Percentiles rank a stretch among this genome's conserved stretches.
These are phyloP conservation scores for Scedosporium minutisporum DNA, from an alignment of 2,329 filamentous ascomycete species.

Conservation along the genomic window DNA sequence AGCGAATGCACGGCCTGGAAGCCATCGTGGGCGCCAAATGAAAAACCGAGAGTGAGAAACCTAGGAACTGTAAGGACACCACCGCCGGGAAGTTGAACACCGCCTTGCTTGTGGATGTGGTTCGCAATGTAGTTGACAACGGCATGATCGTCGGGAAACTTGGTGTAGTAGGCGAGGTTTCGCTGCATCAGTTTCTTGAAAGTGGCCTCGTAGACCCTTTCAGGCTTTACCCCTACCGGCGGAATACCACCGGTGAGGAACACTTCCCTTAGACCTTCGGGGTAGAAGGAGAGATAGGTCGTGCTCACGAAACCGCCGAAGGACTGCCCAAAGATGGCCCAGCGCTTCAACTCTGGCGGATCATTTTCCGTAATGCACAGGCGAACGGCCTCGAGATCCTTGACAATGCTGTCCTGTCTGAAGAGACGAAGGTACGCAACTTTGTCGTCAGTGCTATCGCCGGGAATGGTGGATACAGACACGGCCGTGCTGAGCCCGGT, in stretches of 20 bases:
- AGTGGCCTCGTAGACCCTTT: constrained; percentile 65
- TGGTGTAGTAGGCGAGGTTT: constrained; percentile 71
- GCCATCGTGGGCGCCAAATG: constrained; percentile 71
- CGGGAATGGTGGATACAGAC: constrained; percentile 53
- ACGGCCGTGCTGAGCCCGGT: constrained; percentile 79
- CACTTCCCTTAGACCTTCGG: constrained; percentile 67
- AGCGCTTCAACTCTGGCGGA: constrained; percentile 61
- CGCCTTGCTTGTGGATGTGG: constrained; percentile 50
- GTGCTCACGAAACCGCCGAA: constrained; percentile 83
- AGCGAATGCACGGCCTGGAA: constrained; percentile 66
- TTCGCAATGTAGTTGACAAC: constrained; percentile 56
- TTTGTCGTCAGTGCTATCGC: constrained; percentile 57
- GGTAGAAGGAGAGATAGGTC: constrained; percentile 75
- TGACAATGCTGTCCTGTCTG: constrained; percentile 82
- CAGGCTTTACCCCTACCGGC: constrained; percentile 60
- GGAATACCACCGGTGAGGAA: constrained; percentile 81
- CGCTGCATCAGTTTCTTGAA: constrained; percentile 61
- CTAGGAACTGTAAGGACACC: constrained; percentile 63
- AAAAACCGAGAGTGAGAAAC: constrained; percentile 68
- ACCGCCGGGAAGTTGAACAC: constrained; percentile 58
- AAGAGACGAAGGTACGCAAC: constrained; percentile 75
- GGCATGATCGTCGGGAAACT: constrained; percentile 72
- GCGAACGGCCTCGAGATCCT: constrained; percentile 79
- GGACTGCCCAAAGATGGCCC: constrained; percentile 82
- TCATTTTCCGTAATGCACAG: constrained; percentile 62